phyloP scores from a whole-genome alignment of 2,329 filamentous ascomycete species.

The Decorospora gaudefroyi region DNA sequence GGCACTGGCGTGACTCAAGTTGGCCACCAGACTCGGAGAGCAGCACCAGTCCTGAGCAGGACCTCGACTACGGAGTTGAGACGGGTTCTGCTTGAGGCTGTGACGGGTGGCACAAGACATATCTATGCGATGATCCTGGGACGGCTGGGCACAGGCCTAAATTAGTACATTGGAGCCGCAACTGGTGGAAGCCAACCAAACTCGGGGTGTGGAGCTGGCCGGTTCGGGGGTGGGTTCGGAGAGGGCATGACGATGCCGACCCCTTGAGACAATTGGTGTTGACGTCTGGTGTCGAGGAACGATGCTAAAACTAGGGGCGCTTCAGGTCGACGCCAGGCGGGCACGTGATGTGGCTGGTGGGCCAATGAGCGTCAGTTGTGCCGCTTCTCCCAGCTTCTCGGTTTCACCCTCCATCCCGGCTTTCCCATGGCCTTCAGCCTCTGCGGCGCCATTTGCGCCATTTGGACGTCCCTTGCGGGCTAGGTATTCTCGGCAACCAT shows the following conservation, averaged over 20 bases:
- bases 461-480: not conserved
- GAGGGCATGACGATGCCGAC: conserved; percentile 34
- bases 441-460: conserved; percentile 7
- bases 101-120: conserved; percentile 34
- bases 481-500: conserved; percentile 1
- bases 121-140: conserved; percentile 36
- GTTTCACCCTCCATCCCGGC: conserved; percentile 25
- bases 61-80: conserved; percentile 39
- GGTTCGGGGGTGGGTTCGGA: conserved; percentile 16
- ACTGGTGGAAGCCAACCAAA: conserved; percentile 32
- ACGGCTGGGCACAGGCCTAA: conserved; percentile 28
- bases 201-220: conserved; percentile 22
- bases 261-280: conserved; percentile 50
- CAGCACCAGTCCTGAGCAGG: conserved; percentile 35
- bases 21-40: conserved; percentile 32
- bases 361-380: conserved; percentile 24
- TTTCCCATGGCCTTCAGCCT: conserved; percentile 15
- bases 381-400: conserved; percentile 16
- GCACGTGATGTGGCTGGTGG: conserved; percentile 12
- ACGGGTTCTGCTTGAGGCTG: conserved; percentile 40
- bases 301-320: conserved; percentile 36
- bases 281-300: conserved; percentile 29
- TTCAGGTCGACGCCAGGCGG: conserved; percentile 19
- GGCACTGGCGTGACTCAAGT: conserved; percentile 40
- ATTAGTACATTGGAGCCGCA: conserved; percentile 23